Evolutionary conservation across 306 rosid genomes (phyloP).

Genomic region (Cucurbita argyrosperma): DNA sequence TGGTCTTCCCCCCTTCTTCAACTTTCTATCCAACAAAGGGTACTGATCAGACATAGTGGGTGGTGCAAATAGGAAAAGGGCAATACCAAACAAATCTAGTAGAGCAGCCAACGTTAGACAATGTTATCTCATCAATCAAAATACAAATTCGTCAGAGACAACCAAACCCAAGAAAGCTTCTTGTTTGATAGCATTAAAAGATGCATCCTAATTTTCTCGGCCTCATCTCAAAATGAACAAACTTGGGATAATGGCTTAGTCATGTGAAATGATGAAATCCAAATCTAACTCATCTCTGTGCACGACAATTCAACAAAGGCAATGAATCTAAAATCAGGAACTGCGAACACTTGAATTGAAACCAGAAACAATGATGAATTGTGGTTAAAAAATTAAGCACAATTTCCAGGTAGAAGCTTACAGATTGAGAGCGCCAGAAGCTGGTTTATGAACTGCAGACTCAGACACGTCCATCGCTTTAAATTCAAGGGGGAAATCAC

Average conservation of each 20-base stretch:
- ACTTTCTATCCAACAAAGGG: conserved; percentile 31
- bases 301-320: background rate
- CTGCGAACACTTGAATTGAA: background rate
- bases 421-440: conserved; percentile 24
- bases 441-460: conserved; percentile 24
- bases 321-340: background rate
- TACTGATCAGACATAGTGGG: background rate
- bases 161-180: background rate
- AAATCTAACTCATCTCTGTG: background rate
- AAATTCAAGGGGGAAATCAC: background rate
- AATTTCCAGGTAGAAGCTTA: conserved; percentile 19
- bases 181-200: background rate
- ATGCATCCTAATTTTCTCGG: background rate
- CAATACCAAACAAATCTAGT: background rate
- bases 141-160: background rate
- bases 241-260: background rate
- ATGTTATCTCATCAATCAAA: background rate
- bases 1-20: conserved; percentile 50
- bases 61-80: background rate
- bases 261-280: background rate
- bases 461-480: conserved; percentile 67
- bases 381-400: background rate
- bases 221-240: background rate
- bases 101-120: background rate
- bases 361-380: background rate